These are phyloP conservation scores for Macroventuria anomochaeta DNA, from an alignment of 2,329 filamentous ascomycete species.

Conservation along the genomic window DNA sequence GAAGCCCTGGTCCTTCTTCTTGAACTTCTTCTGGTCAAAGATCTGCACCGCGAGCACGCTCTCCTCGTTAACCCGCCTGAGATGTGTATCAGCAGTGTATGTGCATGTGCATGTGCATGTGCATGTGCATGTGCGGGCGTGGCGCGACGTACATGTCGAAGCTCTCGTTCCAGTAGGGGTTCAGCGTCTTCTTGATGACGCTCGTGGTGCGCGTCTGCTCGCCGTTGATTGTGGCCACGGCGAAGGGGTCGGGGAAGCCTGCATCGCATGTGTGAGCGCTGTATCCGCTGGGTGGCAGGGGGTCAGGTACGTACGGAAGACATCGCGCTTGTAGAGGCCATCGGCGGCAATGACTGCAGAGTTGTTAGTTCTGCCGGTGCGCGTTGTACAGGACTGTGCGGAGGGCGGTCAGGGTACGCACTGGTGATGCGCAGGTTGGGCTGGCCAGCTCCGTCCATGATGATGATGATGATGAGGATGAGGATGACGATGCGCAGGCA, in stretches of 20 bases:
- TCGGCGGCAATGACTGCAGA: slow-evolving; percentile 94
- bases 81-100: slow-evolving; percentile 32
- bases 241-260: slow-evolving; percentile 98
- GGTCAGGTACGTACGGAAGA: slow-evolving; percentile 77
- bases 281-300: slow-evolving; percentile 6
- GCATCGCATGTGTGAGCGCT: slow-evolving; percentile 40
- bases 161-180: slow-evolving; percentile 99
- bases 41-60: slow-evolving; percentile 98
- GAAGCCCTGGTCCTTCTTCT: slow-evolving; percentile 99
- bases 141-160: slow-evolving; percentile 84
- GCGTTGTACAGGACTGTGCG: too few relatives aligned
- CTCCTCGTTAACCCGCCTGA: slow-evolving; percentile 87
- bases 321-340: slow-evolving; percentile 98
- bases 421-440: slow-evolving; percentile 93
- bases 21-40: slow-evolving; percentile 99
- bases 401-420: slow-evolving; percentile 56
- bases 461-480: too few relatives aligned
- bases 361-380: slow-evolving; percentile 37
- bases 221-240: slow-evolving; percentile 94
- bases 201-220: slow-evolving; percentile 98
- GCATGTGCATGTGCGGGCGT: too few relatives aligned
- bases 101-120: not conserved
- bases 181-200: slow-evolving; percentile 95
- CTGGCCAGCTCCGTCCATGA: slow-evolving; percentile 58
- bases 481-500: slow-evolving; percentile 41